A percentile compares a stretch with the other conserved stretches of the same genome.
Evolutionary conservation across 495 filamentous ascomycete genomes (phyloP).

Genomic region (Friedmanniomyces simplex): DNA sequence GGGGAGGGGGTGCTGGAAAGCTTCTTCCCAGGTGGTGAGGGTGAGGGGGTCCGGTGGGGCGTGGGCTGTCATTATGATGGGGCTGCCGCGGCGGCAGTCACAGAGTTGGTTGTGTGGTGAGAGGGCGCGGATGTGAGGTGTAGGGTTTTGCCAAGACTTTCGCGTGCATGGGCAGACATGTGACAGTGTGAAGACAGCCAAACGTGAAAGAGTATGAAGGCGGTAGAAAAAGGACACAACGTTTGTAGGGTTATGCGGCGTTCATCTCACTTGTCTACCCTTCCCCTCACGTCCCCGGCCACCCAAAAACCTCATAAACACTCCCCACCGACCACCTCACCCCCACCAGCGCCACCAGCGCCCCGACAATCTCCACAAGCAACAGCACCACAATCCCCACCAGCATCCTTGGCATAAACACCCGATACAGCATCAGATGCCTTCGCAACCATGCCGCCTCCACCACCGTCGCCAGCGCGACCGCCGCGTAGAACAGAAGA

Average conservation of each 20-base stretch:
- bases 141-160: background rate
- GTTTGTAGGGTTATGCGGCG: no score
- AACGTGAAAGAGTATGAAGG: no score
- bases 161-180: background rate
- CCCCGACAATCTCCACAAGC: conserved; percentile 64
- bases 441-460: conserved; percentile 79
- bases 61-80: conserved; percentile 48
- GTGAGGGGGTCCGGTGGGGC: conserved; percentile 47
- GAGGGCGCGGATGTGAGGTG: background rate
- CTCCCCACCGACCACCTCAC: conserved; percentile 63
- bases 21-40: conserved; percentile 56
- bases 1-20: conserved; percentile 56
- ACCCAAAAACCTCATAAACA: conserved; percentile 84
- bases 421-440: conserved; percentile 95
- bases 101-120: background rate
- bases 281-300: conserved; percentile 32
- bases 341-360: conserved; percentile 57
- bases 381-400: conserved; percentile 61
- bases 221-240: no score
- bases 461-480: conserved; percentile 72
- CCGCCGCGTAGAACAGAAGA: conserved; percentile 66
- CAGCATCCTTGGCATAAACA: conserved; percentile 88
- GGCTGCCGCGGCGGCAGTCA: background rate
- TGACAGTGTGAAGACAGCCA: background rate
- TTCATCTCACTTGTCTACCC: no score